Base-by-base conservation (phyloP, 2,329 filamentous ascomycete genomes). In the Blastomyces gilchristii region DNA sequence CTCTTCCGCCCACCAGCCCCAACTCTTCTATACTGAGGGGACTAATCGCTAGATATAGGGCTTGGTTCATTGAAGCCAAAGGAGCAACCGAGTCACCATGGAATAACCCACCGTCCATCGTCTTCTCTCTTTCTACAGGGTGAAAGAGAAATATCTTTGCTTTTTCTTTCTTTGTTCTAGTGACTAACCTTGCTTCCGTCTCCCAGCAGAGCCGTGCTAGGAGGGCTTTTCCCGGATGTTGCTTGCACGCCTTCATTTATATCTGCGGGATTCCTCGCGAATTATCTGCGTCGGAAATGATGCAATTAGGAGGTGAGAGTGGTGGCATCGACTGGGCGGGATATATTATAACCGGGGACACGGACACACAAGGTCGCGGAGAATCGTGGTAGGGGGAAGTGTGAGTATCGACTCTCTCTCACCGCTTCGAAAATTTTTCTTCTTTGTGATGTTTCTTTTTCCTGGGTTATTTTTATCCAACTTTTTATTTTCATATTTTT, bases 171-270 rank as follows among this genome's bases (percentile, higher is more conserved):
- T 11, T 9, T 22, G 25, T n/a, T 28, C 60, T 28, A 14, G 39
- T 57, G 22, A 53, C 59, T 61, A 52, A 61, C 59, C 59, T 61
- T 52, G 28, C 16, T 31, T 39, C 45, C 53, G 37, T 34, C 22
- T 66, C 49, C 61, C 65, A 67, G 52, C 58, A 64, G 49, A 67
- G 64, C 34, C 65, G 65, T 58, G 63, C 63, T 22, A 67, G 60
- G 49, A 62, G 65, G 3, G 60, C 39, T 50, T 62, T 62, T 45
- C 61, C 41, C 14, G 57, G 41, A 1, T 37, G 57, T 12, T 59
- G 22, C 6, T 49, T 34, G 34, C 52, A 50, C 31, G 37, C 39
- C 39, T 62, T 50, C 52, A 62, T 58, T 58, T 18, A 62, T 39
- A 28, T 18, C 7, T 45, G 37, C 16, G 14, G 57, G 25, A 59